Evolutionary conservation across 208 protist species (phyloP), one percentile per base, ranked within the genome.

Genomic region (Trypanosoma brucei): DNA sequence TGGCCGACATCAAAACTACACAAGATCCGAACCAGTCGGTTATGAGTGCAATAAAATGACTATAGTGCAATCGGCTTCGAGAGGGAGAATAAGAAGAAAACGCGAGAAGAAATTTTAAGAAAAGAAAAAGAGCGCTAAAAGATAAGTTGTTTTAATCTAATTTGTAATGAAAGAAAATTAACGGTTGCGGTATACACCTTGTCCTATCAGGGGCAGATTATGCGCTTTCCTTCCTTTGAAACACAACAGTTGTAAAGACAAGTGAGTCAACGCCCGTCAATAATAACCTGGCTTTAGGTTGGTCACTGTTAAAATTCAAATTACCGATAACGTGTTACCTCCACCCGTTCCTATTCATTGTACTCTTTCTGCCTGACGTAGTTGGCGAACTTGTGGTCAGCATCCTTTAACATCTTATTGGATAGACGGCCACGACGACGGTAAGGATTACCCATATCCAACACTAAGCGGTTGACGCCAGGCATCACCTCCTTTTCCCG

Each of bases 401-500:
- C 85, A 64, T 92, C 83, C 7, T 79, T 78, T 54, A 91, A 40
- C 82, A 91, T 90, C 49, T 78, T 76, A 48, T 74, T 70, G 4
- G 84, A 79, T 0, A 66, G 49, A 11, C 68, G 13, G 8, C 80
- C 76, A n/a, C 65, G 71, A 22, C 72, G 62, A 39, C 90, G 84
- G 66, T 93, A 92, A 7, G 86, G 90, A 53, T 88, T 92, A 22
- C 90, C 90, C 73, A 84, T 83, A 55, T 93, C 90, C 53, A 85
- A 65, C 56, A 92, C 84, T 0, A 76, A 61, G 3, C 86, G 84
- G 64, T 95, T 95, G 11, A 81, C 76, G 37, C 90, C 90, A 2
- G 59, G 78, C 62, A 88, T 79, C 38, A 95, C 90, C 65, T 95
- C 90, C 51, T 74, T 71, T 58, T 93, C 90, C n/a, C 84, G 76